These are phyloP conservation scores for Gossypium thurberi DNA, from an alignment of 345 rosid species.

Conservation along the genomic window DNA sequence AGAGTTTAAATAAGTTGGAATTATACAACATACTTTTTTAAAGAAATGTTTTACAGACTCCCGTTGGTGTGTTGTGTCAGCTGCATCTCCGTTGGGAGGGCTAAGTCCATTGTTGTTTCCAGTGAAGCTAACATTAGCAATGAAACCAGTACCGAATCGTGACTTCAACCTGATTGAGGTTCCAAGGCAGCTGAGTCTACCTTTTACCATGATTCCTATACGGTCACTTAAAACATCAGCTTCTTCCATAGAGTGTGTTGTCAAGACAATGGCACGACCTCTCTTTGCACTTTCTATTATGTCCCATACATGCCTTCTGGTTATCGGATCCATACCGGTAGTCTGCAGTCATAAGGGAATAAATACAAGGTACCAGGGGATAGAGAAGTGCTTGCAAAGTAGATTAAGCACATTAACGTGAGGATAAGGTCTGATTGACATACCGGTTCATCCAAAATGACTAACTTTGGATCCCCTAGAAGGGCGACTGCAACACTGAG, in stretches of 20 bases:
- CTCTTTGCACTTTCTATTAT: conserved; percentile 74
- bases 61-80: conserved; percentile 23
- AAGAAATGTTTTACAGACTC: conserved; percentile 69
- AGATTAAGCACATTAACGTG: background rate
- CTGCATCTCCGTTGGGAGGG: conserved; percentile 29
- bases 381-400: conserved; percentile 1
- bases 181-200: conserved; percentile 82
- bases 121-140: conserved; percentile 64
- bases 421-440: background rate
- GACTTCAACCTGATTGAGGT: conserved; percentile 88
- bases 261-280: conserved; percentile 76
- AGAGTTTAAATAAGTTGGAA: background rate
- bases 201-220: conserved; percentile 93
- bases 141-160: conserved; percentile 80
- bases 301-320: conserved; percentile 95
- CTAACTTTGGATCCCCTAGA: conserved; percentile 77
- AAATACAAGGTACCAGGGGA: background rate
- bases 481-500: conserved; percentile 89
- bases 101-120: conserved; percentile 38
- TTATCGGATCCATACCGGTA: conserved; percentile 94
- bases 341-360: conserved; percentile 36
- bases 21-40: conserved; percentile 45
- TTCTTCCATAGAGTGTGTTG: conserved; percentile 97
- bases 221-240: conserved; percentile 88
- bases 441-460: conserved; percentile 88